Base-by-base conservation (phyloP, 257 asterid species). In the Mentha longifolia region DNA sequence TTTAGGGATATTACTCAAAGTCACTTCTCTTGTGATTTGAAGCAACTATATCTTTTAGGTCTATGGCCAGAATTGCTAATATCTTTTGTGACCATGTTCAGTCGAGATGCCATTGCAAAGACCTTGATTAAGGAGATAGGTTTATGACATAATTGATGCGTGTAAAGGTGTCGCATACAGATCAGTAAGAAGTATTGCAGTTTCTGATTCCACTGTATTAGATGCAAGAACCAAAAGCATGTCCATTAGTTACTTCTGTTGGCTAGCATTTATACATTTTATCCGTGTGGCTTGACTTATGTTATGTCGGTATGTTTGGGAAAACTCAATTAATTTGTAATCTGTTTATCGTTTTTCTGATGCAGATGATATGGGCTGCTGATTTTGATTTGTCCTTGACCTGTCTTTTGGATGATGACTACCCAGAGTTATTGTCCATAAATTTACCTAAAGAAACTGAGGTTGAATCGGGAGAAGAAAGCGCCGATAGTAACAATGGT, bases 281-380 rank as follows among this genome's bases (percentile, higher is more conserved):
- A 5, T 31, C 37, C 39, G 49, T 37, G 42, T 61, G 11, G 20
- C 16, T 33, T 71, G 59, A 61, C 35, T n/a, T 64, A 12, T 76
- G 17, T 39, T 41, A 31, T 71, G 17, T 3, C 22, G 30, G 22
- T 68, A 35, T 12, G 9, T 61, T 58, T 30, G 28, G 20, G 46
- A 15, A 5, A 39, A 37, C 41, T 61, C 51, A 12, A 43, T 17
- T 58, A 17, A 47, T 63, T 71, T 71, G 31, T 61, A 80, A 69
- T 43, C 9, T 54, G 35, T 37, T 31, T 50, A 50, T 71, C 75
- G 56, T 55, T 45, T 47, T 41, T 56, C 63, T 52, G 37, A 67
- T 81, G 86, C 87, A 93, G 98, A 93, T 93, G 98, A 93, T 93
- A 76, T 93, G 98, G 98, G 98, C 98, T 37, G 98, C 97, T 76